Evolutionary conservation across 306 rosid species (phyloP), one percentile per base, ranked within the genome.

Genomic region (Adenanthera pavonina): DNA sequence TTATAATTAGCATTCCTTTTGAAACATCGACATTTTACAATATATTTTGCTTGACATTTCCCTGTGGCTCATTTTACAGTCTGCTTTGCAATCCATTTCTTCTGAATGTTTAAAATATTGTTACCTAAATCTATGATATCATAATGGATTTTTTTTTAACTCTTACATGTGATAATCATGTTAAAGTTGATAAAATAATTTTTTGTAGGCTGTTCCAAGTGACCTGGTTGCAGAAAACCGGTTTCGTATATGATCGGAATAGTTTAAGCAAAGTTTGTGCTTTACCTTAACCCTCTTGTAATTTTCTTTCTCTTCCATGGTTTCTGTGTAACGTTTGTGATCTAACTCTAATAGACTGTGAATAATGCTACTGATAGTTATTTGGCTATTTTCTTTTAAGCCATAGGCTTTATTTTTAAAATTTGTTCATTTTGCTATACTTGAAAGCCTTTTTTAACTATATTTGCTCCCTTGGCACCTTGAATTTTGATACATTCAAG

Each of bases 151-250:
- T 19, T 11, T 3, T 72, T 73, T 8, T 15, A 43, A 59, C 64
- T 5, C 52, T 78, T 77, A 25, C 2, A 14, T 20, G 38, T 67
- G 61, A 61, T 74, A 5, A 47, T 82, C 72, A 57, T 57, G 14
- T 49, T 78, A 44, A 69, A 78, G 49, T 76, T 83, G 13, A 83
- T 71, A 48, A 52, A 61, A 59, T 75, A 8, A 64, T 71, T 67
- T 77, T 83, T 87, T 92, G 94, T 85, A 95, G 97, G 97, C 86
- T 95, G 82, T 85, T 91, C 84, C 98, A 95, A 86, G 86, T 93
- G 87, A 86, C 89, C 65, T 93, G 97, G 97, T 57, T 87, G 98
- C 79, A 43, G 92, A 79, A 81, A 83, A 79, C 60, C 79, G 99
- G 99, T 84, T 93, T 88, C 93, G 86, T 88, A 72, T 92, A 95